A percentile compares a stretch with the other conserved stretches of the same genome.
These are phyloP conservation scores for Globisporangium spinosum DNA, from an alignment of 352 stramenopile genomes.

Conservation along the genomic window DNA sequence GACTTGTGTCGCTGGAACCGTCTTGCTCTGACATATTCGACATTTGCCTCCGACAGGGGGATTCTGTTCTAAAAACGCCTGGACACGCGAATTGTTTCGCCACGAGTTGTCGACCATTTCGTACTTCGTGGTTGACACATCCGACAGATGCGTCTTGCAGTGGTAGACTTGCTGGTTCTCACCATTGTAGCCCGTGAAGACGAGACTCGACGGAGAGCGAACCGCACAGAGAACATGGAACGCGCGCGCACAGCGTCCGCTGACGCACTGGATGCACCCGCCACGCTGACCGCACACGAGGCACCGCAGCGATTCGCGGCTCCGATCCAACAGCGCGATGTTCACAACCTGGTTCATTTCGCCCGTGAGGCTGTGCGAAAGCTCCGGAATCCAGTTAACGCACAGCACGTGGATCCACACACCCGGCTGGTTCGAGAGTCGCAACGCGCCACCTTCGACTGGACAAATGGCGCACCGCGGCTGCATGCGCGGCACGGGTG, in stretches of 20 bases:
- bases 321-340: slow-evolving; percentile 60
- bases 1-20: slow-evolving; percentile 31
- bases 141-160: slow-evolving; percentile 69
- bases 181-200: slow-evolving; percentile 84
- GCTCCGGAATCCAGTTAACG: slow-evolving; percentile 85
- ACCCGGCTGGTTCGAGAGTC: slow-evolving; percentile 47
- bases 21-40: slow-evolving; percentile 53
- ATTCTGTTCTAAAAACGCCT: slow-evolving; percentile 25
- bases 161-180: slow-evolving; percentile 81
- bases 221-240: slow-evolving; percentile 86
- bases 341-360: slow-evolving; percentile 61
- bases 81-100: slow-evolving; percentile 27
- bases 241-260: slow-evolving; percentile 68
- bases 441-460: slow-evolving; percentile 64
- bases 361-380: slow-evolving; percentile 62
- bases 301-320: slow-evolving; percentile 70
- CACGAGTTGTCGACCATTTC: slow-evolving; percentile 72
- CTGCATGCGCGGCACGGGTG: slow-evolving; percentile 19
- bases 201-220: slow-evolving; percentile 51
- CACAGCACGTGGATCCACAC: slow-evolving; percentile 85
- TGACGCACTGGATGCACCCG: slow-evolving; percentile 87
- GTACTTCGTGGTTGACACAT: slow-evolving; percentile 53
- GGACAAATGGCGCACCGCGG: slow-evolving; percentile 72
- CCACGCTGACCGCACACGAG: slow-evolving; percentile 77
- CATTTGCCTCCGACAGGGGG: slow-evolving; percentile 40